These are phyloP conservation scores for Citrus australasica DNA, from an alignment of 345 rosid genomes.

Conservation along the genomic window DNA sequence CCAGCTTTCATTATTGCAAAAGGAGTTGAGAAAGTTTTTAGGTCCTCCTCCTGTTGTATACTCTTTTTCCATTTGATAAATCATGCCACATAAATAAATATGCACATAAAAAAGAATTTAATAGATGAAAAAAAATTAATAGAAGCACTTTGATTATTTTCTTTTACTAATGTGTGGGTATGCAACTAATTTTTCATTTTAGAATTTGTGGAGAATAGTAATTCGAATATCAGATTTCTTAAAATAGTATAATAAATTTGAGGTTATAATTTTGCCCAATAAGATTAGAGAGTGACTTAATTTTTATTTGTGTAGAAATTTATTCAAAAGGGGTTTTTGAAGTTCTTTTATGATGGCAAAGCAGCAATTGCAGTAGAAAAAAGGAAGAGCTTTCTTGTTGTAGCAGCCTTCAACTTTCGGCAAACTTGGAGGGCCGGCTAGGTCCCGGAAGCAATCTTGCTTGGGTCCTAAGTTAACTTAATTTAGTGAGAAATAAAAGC, in stretches of 20 bases:
- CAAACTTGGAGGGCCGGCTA: constrained; percentile 5
- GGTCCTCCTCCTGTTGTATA: neutral
- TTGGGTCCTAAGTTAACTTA: constrained; percentile 2
- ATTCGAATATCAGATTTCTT: too few relatives aligned
- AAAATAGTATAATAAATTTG: too few relatives aligned
- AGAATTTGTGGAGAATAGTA: too few relatives aligned
- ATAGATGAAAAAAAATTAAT: too few relatives aligned
- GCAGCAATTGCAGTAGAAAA: neutral
- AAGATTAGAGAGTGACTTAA: too few relatives aligned
- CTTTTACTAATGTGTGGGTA: too few relatives aligned
- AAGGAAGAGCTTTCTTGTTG: neutral
- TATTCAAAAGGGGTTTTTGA: neutral
- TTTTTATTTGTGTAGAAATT: too few relatives aligned
- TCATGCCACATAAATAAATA: too few relatives aligned
- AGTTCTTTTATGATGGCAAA: neutral
- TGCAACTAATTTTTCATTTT: too few relatives aligned
- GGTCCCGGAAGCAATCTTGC: neutral
- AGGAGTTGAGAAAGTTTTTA: neutral
- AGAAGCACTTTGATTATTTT: too few relatives aligned
- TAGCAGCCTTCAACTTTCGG: constrained; percentile 6
- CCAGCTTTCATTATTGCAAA: neutral
- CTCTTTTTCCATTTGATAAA: neutral
- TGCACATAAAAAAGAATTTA: too few relatives aligned
- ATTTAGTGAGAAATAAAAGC: neutral
- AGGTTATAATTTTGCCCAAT: neutral